A percentile compares a stretch with the other conserved stretches of the same genome.
phyloP scores from a whole-genome alignment of 2,329 filamentous ascomycete species.

The Rhytidhysteron rufulum region DNA sequence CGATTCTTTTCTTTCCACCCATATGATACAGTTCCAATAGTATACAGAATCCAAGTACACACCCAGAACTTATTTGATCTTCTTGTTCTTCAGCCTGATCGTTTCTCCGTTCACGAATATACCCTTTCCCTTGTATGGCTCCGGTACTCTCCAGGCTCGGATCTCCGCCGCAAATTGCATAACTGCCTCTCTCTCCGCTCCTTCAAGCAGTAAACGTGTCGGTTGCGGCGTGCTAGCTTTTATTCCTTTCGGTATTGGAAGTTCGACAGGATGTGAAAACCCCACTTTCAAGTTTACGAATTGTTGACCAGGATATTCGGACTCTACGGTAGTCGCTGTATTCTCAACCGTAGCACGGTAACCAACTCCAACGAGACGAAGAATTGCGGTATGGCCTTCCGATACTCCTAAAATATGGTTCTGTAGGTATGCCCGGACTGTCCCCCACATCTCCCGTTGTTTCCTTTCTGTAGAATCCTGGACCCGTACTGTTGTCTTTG shows the following conservation, averaged over 20 bases:
- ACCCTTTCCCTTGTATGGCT: constrained; percentile 99
- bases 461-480: constrained; percentile 64
- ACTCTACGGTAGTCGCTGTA: constrained; percentile 61
- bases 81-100: constrained; percentile 95
- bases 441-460: constrained; percentile 97
- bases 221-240: constrained; percentile 85
- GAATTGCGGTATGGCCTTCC: constrained; percentile 90
- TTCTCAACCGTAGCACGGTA: constrained; percentile 87
- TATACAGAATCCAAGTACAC: neutral
- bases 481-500: constrained; percentile 63
- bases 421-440: constrained; percentile 81
- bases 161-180: constrained; percentile 91
- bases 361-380: constrained; percentile 90
- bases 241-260: constrained; percentile 77
- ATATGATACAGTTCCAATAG: constrained; percentile 3
- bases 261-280: constrained; percentile 92
- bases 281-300: constrained; percentile 94
- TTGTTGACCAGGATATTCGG: constrained; percentile 75
- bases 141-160: constrained; percentile 80
- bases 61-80: constrained; percentile 42
- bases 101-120: constrained; percentile 98
- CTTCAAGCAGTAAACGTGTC: constrained; percentile 86
- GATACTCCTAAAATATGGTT: constrained; percentile 92
- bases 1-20: neutral
- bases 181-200: constrained; percentile 78